Conservation (phyloP, 2,329 filamentous ascomycete species). For the Pseudogymnoascus sp. region DNA sequence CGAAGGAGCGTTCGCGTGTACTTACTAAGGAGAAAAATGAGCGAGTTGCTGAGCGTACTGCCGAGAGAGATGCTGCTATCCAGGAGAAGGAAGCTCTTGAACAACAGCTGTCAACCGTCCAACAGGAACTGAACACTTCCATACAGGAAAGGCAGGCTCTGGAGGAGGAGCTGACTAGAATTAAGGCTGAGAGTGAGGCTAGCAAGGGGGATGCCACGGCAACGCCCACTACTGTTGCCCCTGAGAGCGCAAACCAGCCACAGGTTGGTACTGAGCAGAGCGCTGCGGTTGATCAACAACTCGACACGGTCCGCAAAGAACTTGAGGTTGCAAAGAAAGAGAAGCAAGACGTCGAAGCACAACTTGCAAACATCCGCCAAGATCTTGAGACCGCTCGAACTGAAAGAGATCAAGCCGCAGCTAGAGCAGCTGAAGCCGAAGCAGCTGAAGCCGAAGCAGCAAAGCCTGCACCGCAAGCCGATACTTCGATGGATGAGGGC, state of each 20-base stretch:
- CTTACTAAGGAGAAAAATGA: constrained; percentile 48
- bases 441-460: constrained; percentile 28
- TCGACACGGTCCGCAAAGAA: constrained; percentile 46
- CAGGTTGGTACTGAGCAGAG: constrained; percentile 38
- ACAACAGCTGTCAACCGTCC: constrained; percentile 31
- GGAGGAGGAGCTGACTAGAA: constrained; percentile 31
- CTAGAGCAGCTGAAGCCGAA: constrained; percentile 32
- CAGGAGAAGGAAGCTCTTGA: constrained; percentile 36
- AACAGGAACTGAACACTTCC: constrained; percentile 41
- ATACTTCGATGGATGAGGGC: constrained; percentile 39
- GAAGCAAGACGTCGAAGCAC: constrained; percentile 59
- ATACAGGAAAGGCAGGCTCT: constrained; percentile 29
- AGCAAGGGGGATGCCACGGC: constrained; percentile 28
- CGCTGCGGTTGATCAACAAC: constrained; percentile 41
- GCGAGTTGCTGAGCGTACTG: constrained; percentile 35
- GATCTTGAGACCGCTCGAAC: constrained; percentile 40
- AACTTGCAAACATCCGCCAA: constrained; percentile 37
- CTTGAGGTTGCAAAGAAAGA: constrained; percentile 59
- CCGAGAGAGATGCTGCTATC: constrained; percentile 28
- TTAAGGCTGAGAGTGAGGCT: constrained; percentile 47
- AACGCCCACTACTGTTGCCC: background rate
- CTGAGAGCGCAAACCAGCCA: constrained; percentile 14
- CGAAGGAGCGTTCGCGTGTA: constrained; percentile 51
- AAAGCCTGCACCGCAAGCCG: background rate
- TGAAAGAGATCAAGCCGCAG: constrained; percentile 38